Evolutionary conservation across 306 rosid species (phyloP).

Genomic region (Rubus idaeus): DNA sequence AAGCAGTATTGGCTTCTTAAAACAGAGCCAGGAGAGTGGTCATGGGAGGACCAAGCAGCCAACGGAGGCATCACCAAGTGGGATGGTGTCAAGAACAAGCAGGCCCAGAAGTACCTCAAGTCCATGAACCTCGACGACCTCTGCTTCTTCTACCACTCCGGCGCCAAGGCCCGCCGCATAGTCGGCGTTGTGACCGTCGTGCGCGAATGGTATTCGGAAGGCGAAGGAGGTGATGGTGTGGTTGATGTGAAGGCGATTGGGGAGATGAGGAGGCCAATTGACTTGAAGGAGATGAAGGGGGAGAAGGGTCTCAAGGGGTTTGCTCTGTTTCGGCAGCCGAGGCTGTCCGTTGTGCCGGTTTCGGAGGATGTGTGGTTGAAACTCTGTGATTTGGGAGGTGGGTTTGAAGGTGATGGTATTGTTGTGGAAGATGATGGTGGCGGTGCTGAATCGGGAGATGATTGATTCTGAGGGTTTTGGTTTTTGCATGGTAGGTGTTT

Average conservation of each 20-base stretch:
- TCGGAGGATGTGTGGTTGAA: constrained; percentile 45
- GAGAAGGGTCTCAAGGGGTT: constrained; percentile 47
- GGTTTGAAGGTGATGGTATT: constrained; percentile 63
- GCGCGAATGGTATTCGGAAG: constrained; percentile 52
- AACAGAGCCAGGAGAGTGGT: constrained; percentile 85
- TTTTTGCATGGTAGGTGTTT: constrained; percentile 18
- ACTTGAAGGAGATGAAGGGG: constrained; percentile 72
- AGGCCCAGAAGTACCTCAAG: constrained; percentile 76
- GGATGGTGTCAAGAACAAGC: constrained; percentile 94
- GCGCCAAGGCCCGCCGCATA: constrained; percentile 69
- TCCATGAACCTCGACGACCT: constrained; percentile 64
- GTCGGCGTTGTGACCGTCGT: constrained; percentile 71
- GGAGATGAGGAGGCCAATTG: constrained; percentile 74
- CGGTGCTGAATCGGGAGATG: not conserved
- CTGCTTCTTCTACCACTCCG: constrained; percentile 89
- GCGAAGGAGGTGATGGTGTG: constrained; percentile 25
- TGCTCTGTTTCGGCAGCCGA: constrained; percentile 60
- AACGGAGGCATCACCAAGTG: constrained; percentile 70
- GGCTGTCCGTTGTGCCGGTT: constrained; percentile 79
- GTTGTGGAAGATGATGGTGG: not conserved
- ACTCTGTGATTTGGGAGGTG: constrained; percentile 68
- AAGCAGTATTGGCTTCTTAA: constrained; percentile 62
- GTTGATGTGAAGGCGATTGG: constrained; percentile 78
- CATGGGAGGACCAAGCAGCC: constrained; percentile 85
- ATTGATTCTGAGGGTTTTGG: not conserved